Base-by-base conservation (phyloP, 2,329 filamentous ascomycete species). In the Pseudocercospora fijiensis region DNA sequence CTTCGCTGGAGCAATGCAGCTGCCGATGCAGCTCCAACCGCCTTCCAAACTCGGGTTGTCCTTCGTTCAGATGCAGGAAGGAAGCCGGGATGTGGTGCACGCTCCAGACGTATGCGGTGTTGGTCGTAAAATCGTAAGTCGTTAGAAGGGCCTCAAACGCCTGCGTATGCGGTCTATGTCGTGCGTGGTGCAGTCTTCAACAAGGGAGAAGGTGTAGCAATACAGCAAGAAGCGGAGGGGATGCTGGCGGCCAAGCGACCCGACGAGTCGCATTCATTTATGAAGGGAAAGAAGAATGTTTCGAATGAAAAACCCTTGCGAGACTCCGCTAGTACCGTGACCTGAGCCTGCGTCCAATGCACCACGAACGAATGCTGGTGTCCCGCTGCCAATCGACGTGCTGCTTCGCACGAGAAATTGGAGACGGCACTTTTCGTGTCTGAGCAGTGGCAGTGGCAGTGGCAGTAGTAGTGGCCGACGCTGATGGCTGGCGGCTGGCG, bases 121-220 rank as follows among this genome's bases (percentile, higher is more conserved):
- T 37, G 53, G 22, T 41, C 53, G 53, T 56, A 22, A 41, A 65
- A 33, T 69, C 68, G 65, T 70, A 60, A 68, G 41, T 69, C 67
- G 68, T 70, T 49, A 18, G 53, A 56, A 33, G 18, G 37, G 28
- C 28, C 18, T 33, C 53, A 10, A 53, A 53, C 49, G 20, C 49
- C 49, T 9, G 22, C 16, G 18, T 24, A 53, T 11, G 22, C 49
- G 26, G 49, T n/a, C 26, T 53, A 53, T 27, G 22, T 24, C 16
- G 49, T 27, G 13, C 24, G 11, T 30, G 26, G 16, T 5, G 45
- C 24, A 30, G 28, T n/a, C 13, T 1, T n/a, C 24, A 53, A 13
- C 26, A 6, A 30, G 26, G 18, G 49, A 28, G 26, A 56, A 41
- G 8, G 16, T n/a, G 53, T 24, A 56, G 53, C 53, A 41, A 56